Base-by-base conservation (phyloP, 495 filamentous ascomycete genomes). In the Xylaria cubensis region DNA sequence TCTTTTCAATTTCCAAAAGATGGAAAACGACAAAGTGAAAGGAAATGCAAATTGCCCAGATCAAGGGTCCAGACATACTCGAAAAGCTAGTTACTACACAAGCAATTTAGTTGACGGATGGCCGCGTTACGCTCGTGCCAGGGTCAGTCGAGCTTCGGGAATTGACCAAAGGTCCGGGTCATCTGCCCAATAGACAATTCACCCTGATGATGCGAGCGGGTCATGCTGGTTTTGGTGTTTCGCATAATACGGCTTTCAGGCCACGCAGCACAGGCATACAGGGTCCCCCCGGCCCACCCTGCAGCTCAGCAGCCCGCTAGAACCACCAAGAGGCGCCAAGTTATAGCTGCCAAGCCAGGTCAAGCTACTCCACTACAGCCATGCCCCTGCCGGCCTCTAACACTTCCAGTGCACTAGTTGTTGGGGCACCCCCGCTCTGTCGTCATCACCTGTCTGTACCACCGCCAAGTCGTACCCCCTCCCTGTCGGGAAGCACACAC, bases 151-250 rank as follows among this genome's bases (percentile, higher is more conserved):
- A 58, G 53, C 66, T 24, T 15, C 21, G 34, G 61, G 36, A 63
- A 42, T 26, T 39, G n/a, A 63, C 32, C 39, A 63, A 63, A 26
- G 66, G 51, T 24, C 39, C 46, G 51, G 51, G 66, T 68, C 66
- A 68, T 46, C 66, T 68, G 66, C 48, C 66, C 66, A 68, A 59
- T 68, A 29, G 51, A 59, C 39, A 32, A 32, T 53, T 53, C 64
- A 55, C 41, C 32, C n/a, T 48, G 44, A 15, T 19, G 42, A 17
- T 36, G 48, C 29, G 65, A 21, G 65, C 50, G 24, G 65, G 50
- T 67, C 65, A 67, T 55, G 9, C 32, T 41, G 48, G 15, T 24
- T 26, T 26, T 67, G 48, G 65, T 56, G 64, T 67, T 39, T 56
- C 51, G 65, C 65, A 68, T 58, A 56, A 58, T 17, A 58, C 51